phyloP scores from a whole-genome alignment of 148 eudicot genomes.

The Arctostaphylos glauca region DNA sequence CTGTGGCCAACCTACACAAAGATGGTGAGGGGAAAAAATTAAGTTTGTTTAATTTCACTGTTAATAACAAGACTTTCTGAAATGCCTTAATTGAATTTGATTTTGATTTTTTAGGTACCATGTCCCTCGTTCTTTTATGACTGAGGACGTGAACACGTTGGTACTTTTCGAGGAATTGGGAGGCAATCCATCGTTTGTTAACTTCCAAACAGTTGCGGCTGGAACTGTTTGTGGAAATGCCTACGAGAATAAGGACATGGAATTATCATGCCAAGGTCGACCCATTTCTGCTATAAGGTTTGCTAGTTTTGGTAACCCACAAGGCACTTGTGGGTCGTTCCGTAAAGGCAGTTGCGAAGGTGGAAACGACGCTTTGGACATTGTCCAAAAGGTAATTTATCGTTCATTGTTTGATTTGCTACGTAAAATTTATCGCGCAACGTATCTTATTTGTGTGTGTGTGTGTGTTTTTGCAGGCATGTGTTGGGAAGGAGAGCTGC shows the following conservation, averaged over 20 bases:
- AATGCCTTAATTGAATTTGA: neutral
- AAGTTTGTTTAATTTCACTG: neutral
- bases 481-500: slow-evolving; percentile 47
- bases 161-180: slow-evolving; percentile 69
- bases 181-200: slow-evolving; percentile 58
- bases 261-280: slow-evolving; percentile 43
- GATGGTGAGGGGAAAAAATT: slow-evolving; percentile 28
- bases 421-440: too few species aligned
- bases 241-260: slow-evolving; percentile 37
- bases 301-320: slow-evolving; percentile 48
- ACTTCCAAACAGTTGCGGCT: slow-evolving; percentile 39
- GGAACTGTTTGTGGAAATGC: slow-evolving; percentile 49
- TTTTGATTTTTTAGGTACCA: slow-evolving; percentile 44
- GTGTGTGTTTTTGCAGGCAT: slow-evolving; percentile 22
- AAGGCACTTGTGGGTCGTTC: slow-evolving; percentile 51
- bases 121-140: slow-evolving; percentile 57
- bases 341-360: slow-evolving; percentile 38
- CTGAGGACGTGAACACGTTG: slow-evolving; percentile 40
- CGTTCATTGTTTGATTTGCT: too few species aligned
- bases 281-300: slow-evolving; percentile 40
- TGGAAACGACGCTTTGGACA: slow-evolving; percentile 24
- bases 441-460: neutral
- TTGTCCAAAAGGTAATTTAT: slow-evolving; percentile 33
- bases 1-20: slow-evolving; percentile 63
- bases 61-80: neutral